phyloP scores from a whole-genome alignment of 495 filamentous ascomycete species.

The Pseudevernia furfuracea region DNA sequence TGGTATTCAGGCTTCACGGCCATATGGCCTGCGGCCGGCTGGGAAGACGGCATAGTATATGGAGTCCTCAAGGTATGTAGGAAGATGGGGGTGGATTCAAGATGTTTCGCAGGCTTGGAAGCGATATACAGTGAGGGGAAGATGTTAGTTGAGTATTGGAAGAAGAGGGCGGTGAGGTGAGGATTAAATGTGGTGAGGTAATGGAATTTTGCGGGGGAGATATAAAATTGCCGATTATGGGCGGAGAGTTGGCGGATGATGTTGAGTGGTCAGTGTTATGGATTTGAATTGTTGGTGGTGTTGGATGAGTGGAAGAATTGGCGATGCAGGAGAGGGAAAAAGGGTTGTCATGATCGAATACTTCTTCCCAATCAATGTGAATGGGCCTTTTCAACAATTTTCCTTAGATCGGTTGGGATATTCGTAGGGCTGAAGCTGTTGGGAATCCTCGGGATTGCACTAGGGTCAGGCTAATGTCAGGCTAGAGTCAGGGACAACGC shows the following conservation, averaged over 20 bases:
- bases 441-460: neutral
- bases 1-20: conserved; percentile 29
- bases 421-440: conserved; percentile 1
- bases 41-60: conserved; percentile 27
- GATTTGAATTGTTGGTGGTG: neutral
- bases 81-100: neutral
- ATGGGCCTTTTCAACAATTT: neutral
- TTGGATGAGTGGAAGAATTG: neutral
- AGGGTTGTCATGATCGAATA: neutral
- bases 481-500: conserved; percentile 3
- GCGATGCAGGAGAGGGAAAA: neutral
- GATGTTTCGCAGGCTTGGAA: neutral
- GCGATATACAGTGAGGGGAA: neutral
- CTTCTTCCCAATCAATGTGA: neutral
- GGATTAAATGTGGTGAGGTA: neutral
- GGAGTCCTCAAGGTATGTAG: neutral
- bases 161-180: neutral
- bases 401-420: neutral
- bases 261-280: neutral
- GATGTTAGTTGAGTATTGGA: neutral
- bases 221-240: neutral
- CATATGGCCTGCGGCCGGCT: conserved; percentile 26
- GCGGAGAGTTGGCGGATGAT: neutral
- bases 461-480: conserved; percentile 5
- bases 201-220: neutral